Base-by-base conservation (phyloP, 257 asterid genomes). In the Fraxinus americana region DNA sequence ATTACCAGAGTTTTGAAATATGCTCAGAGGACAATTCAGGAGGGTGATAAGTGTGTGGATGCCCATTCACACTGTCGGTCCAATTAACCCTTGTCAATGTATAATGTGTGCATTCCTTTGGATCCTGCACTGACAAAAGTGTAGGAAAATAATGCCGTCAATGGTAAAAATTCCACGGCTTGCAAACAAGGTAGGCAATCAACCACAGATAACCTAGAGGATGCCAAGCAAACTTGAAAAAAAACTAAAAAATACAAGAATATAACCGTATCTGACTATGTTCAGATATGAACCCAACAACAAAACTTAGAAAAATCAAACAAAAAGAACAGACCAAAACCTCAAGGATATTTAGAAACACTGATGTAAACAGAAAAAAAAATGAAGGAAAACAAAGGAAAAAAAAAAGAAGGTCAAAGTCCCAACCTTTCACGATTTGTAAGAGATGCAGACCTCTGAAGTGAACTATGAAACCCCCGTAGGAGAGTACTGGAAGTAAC, bases 401-500 rank as follows among this genome's bases (percentile, higher is more conserved):
- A 7, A 23, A 12, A 57, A 66, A 71, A 50, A 39, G 72, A 50
- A 66, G 29, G 54, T 16, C 16, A 32, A 38, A 72, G 66, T 32
- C 12, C 79, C 76, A 14, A 85, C 97, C 97, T 91, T 81, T 90
- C 92, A 79, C 86, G 93, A 91, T 90, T 92, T 86, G 91, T 76
- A 76, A 91, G 78, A 35, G 94, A 85, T 75, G 78, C 66, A 78
- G 88, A 87, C 88, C 97, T 87, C 79, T 86, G 97, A 76, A 91
- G 86, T 67, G 94, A 72, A 75, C 81, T 82, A 78, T 78, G 89
- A n/a, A 54, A 82, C 78, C 32, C 88, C 83, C 69, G 87, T 79
- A n/a, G 94, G 94, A 79, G 94, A 88, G 76, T 85, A 88, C 87
- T 88, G 94, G 68, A 90, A 91, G 90, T 83, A 91, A 84, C 94